phyloP scores from a whole-genome alignment of 2,329 filamentous ascomycete genomes.

The Alternaria solani region DNA sequence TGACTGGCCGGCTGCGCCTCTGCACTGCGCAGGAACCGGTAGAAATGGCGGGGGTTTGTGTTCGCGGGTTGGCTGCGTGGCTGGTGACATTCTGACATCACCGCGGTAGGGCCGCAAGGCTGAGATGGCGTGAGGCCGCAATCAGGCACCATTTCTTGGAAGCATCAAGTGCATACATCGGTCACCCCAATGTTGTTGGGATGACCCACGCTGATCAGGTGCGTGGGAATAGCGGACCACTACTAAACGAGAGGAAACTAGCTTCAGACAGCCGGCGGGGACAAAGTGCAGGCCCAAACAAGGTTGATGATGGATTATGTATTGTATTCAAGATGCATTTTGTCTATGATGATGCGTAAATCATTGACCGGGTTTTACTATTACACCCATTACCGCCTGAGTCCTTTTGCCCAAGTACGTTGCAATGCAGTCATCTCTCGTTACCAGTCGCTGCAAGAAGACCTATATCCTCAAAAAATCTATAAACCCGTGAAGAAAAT shows the following conservation, averaged over 20 bases:
- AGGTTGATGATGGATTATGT: conserved; percentile 13
- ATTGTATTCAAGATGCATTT: conserved; percentile 26
- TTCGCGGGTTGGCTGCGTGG: conserved; percentile 17
- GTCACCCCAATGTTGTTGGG: background rate
- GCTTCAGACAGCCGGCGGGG: background rate
- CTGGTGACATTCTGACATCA: conserved; percentile 31
- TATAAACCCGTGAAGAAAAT: conserved; percentile 26
- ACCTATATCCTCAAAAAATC: conserved; percentile 37
- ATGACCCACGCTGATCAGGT: background rate
- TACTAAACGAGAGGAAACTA: background rate
- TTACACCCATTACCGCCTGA: conserved; percentile 20
- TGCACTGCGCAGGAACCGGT: conserved; percentile 28
- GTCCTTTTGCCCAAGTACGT: conserved; percentile 33
- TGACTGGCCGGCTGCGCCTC: conserved; percentile 39
- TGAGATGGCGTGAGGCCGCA: conserved; percentile 26
- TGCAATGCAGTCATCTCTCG: conserved; percentile 33
- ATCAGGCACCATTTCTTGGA: conserved; percentile 19
- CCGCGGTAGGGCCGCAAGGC: conserved; percentile 19
- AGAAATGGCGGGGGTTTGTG: conserved; percentile 21
- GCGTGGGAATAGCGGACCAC: background rate
- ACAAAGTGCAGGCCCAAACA: background rate
- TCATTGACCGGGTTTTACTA: conserved; percentile 24
- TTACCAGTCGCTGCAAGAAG: conserved; percentile 27
- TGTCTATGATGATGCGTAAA: conserved; percentile 39
- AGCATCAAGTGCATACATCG: background rate